These are phyloP conservation scores for Kodamaea sp. DNA, from an alignment of 1,139 yeast genomes.

Conservation along the genomic window DNA sequence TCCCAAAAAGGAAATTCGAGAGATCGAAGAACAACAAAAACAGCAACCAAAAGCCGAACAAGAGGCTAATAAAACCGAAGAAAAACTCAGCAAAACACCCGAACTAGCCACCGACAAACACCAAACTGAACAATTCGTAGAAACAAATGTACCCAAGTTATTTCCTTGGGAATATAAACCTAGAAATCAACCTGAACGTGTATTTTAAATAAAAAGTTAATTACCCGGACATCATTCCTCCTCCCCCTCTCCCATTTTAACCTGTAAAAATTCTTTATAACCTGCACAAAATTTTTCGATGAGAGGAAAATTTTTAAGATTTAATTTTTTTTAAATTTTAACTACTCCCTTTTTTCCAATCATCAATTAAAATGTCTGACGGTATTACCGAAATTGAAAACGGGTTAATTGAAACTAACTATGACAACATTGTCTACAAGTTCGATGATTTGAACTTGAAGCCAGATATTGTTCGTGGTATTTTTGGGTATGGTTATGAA, in stretches of 20 bases:
- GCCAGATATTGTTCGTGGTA: constrained; percentile 77
- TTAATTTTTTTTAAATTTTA: background rate
- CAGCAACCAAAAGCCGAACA: background rate
- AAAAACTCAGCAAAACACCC: too few relatives aligned
- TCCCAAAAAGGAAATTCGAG: too few relatives aligned
- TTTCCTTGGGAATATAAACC: constrained; percentile 40
- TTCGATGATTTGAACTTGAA: constrained; percentile 85
- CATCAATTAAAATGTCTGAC: constrained; percentile 35
- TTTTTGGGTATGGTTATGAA: constrained; percentile 97
- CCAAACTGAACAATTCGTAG: constrained; percentile 1
- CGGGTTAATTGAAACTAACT: constrained; percentile 88
- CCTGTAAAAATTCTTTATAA: background rate
- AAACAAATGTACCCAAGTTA: constrained; percentile 17
- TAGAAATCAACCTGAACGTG: constrained; percentile 23
- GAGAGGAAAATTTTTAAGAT: background rate
- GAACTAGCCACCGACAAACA: constrained; percentile 4
- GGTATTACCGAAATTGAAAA: constrained; percentile 84
- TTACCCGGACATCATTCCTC: background rate
- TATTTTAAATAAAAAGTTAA: constrained; percentile 18
- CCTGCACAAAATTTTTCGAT: background rate
- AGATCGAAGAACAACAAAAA: too few relatives aligned
- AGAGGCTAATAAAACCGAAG: constrained; percentile 1
- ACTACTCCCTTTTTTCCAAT: constrained; percentile 4
- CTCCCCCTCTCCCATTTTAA: background rate
- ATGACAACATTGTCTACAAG: constrained; percentile 91